Base-by-base conservation (phyloP, 192 early-diverging fungal genomes). In the Kappamyces sp. region DNA sequence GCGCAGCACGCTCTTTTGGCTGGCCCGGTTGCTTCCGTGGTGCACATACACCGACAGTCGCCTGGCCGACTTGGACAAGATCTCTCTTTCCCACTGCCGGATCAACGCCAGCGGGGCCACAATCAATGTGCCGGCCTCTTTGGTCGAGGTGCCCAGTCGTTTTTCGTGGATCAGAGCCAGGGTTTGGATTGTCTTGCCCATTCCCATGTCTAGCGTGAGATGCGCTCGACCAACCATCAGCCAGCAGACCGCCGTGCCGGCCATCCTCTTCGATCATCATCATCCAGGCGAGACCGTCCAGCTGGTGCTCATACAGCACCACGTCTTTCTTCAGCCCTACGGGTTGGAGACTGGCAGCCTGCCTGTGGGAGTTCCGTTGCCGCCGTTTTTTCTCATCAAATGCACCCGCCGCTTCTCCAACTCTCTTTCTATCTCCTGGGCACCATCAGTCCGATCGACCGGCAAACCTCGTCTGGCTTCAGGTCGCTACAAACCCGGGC, bases 31-130 rank as follows among this genome's bases (percentile, higher is more conserved):
- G 10, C 58, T 40, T 12, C 85, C 86, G 55, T 88, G 85, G 69
- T 86, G 84, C 4, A 84, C 71, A 32, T 75, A 69, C 10, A 86
- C 69, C 7, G 58, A 64, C 41, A 88, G 49, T 2, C 15, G 51
- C 41, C 13, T 40, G 38, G 23, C 23, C 23, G 23, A 13, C 47
- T 86, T 82, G 8, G 59, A 57, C 34, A 5, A 49, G 12, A 86
- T 63, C 67, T 88, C 84, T 46, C 84, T 78, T 65, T 84, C 84
- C 86, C 86, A 88, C 61, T 88, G 49, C 55, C 46, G 34, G 2
- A 59, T 12, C 2, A 59, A 23, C 33, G 57, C 36, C 15, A 59
- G 39, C 37, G 57, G 57, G 6, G 49, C 38, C 0, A 59, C 32
- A 47, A 59, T 60, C 32, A 42, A 23, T 48, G 3, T 12, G 54